Evolutionary conservation across 2,329 filamentous ascomycete species (phyloP), one percentile per base, ranked within the genome.

Genomic region (Ascochyta lentis): DNA sequence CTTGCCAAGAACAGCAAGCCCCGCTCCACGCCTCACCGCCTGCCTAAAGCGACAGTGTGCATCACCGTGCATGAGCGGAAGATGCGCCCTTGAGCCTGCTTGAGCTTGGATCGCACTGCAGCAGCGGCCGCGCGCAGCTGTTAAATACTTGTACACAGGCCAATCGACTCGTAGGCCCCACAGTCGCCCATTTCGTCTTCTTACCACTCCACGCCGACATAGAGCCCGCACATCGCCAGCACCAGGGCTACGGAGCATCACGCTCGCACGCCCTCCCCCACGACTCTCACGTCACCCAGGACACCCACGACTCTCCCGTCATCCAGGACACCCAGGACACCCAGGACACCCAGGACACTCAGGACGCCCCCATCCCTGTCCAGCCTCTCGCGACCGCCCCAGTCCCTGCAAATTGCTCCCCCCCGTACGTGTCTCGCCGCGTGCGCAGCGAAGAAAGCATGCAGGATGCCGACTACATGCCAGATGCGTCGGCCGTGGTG

Each of bases 141-240:
- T 61, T 51, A 61, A 63, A 60, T 58, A 54, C 51, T 55, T 29
- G 19, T 19, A 19, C 27, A 8, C 29, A 33, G 56, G 61, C 64
- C 67, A 71, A 73, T 75, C 66, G 69, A 68, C 53, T 59, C 67
- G 37, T 79, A 76, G 65, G 74, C 77, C 42, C 78, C 79, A 41
- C 74, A 75, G 58, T 75, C 73, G 49, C 77, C 78, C 51, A 75
- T 78, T 61, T 77, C 85, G 63, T 82, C 83, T 58, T 78, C 76
- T 68, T 78, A 80, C 68, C 69, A 79, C 64, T 67, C 76, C 54
- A 67, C 64, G 72, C 31, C 31, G 12, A 77, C 60, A 71, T 66
- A 54, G 68, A 77, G 58, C 66, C 65, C 51, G 53, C 70, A 44
- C 73, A 73, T 40, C 73, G 71, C 44, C 75, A 78, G 63, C 74